A percentile compares a stretch with the other conserved stretches of the same genome.
phyloP scores from a whole-genome alignment of 176 grass and related monocot genomes.

The Thinopyrum elongatum region DNA sequence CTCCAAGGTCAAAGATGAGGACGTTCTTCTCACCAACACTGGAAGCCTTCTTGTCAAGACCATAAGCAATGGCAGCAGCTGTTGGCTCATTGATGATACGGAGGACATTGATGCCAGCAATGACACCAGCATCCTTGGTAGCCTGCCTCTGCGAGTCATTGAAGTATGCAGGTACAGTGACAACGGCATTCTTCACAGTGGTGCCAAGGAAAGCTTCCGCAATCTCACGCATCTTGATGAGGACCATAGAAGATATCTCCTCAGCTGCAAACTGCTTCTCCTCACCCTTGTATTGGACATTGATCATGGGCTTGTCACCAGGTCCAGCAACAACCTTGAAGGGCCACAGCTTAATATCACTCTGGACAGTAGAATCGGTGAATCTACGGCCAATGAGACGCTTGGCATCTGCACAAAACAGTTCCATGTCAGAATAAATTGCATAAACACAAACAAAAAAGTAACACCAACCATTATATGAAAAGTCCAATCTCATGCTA shows the following conservation, averaged over 20 bases:
- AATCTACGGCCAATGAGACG: slow-evolving; percentile 56
- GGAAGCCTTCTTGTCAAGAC: slow-evolving; percentile 56
- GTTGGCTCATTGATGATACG: slow-evolving; percentile 60
- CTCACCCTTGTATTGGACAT: slow-evolving; percentile 65
- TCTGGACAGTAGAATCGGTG: slow-evolving; percentile 49
- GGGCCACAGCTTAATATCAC: slow-evolving; percentile 50
- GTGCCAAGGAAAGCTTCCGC: slow-evolving; percentile 56
- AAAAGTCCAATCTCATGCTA: background rate
- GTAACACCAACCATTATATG: background rate
- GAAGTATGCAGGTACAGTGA: slow-evolving; percentile 62
- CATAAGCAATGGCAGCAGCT: slow-evolving; percentile 50
- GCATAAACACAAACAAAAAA: background rate
- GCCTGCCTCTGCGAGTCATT: slow-evolving; percentile 59
- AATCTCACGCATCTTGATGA: slow-evolving; percentile 66
- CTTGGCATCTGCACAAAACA: slow-evolving; percentile 47
- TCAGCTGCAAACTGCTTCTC: slow-evolving; percentile 66
- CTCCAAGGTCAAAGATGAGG: slow-evolving; percentile 64
- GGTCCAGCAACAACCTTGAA: slow-evolving; percentile 63
- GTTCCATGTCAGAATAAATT: background rate
- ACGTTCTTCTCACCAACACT: slow-evolving; percentile 61
- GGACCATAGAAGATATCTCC: slow-evolving; percentile 55
- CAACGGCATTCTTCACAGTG: slow-evolving; percentile 49
- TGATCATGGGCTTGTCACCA: slow-evolving; percentile 59
- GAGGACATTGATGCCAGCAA: slow-evolving; percentile 60
- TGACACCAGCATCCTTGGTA: slow-evolving; percentile 60